These are phyloP conservation scores for Talaromyces trachyspermus DNA, from an alignment of 495 filamentous ascomycete genomes.

Conservation along the genomic window DNA sequence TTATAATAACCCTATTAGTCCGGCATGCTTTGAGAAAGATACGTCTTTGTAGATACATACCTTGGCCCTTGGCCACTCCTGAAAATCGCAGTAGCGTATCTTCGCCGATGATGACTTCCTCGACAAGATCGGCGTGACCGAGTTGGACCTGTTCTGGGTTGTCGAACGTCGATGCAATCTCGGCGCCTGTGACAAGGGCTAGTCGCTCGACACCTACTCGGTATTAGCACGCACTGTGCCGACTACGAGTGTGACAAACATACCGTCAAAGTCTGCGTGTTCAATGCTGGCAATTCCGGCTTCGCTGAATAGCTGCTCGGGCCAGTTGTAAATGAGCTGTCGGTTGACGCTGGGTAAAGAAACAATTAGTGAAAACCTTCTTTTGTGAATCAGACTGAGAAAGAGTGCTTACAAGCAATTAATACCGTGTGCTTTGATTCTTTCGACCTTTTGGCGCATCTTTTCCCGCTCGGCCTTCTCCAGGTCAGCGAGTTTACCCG, in stretches of 20 bases:
- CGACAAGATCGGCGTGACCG: conserved; percentile 89
- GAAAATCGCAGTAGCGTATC: conserved; percentile 97
- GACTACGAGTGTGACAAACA: neutral
- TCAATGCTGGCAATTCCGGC: conserved; percentile 97
- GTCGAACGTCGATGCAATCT: conserved; percentile 96
- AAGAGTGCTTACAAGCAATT: conserved; percentile 68
- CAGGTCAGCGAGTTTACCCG: conserved; percentile 90
- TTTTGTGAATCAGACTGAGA: neutral
- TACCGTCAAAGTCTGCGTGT: conserved; percentile 94
- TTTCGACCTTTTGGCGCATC: conserved; percentile 98
- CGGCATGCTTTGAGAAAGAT: neutral
- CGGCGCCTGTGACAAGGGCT: conserved; percentile 90
- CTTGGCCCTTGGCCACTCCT: conserved; percentile 81
- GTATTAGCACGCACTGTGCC: neutral
- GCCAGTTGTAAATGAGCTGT: conserved; percentile 99
- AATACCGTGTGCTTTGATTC: conserved; percentile 97
- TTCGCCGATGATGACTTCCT: conserved; percentile 96
- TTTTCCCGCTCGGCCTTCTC: conserved; percentile 98
- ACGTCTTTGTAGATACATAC: neutral
- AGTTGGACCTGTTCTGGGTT: conserved; percentile 96
- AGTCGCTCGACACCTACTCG: conserved; percentile 65
- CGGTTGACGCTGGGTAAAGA: conserved; percentile 60
- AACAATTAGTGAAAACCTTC: neutral
- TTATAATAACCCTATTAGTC: neutral
- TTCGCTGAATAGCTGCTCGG: conserved; percentile 96